Evolutionary conservation across 257 asterid species (phyloP), one percentile per base, ranked within the genome.

Genomic region (Ligustrum vulgare): DNA sequence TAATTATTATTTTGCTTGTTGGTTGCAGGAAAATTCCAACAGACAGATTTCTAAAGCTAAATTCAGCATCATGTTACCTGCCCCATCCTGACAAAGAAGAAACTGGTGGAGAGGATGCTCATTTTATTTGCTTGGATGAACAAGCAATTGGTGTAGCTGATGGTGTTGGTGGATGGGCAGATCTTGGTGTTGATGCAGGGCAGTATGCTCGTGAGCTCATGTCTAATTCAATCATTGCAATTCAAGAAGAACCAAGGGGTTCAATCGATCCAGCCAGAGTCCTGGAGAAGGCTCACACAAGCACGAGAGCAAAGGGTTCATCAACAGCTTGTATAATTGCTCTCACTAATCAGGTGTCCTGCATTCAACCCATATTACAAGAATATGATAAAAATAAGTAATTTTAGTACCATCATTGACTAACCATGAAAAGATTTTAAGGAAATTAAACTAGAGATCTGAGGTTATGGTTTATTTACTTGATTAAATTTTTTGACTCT

Each of bases 131-230:
- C 78, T 72, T 82, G 13, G 92, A 90, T 66, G 85, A 89, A 76
- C 93, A 88, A 72, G 96, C 93, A 78, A 87, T 93, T 68, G 98
- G 99, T 74, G 95, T 94, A 68, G 98, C 99, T 73, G 99, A 94
- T 86, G 99, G 97, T 69, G 99, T 94, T 4, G 99, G 98, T 75
- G 99, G 99, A 67, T 94, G 99, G 99, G 96, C 96, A 18, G 97
- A 92, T 84, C 76, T 85, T 69, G 99, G 99, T 64, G 87, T 92
- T 73, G 88, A 92, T 81, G 87, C 97, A 7, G 98, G 99, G 67
- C 76, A 47, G 58, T 94, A 94, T 79, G 92, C 99, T 31, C 97
- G 97, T 23, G 97, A 94, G 79, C 97, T 94, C 72, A 94, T 94
- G 98, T 81, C 90, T 56, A 85, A 94, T 70, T 84, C 99, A 3